These are phyloP conservation scores for Annulohypoxylon nitens DNA, from an alignment of 495 filamentous ascomycete species.

Conservation along the genomic window DNA sequence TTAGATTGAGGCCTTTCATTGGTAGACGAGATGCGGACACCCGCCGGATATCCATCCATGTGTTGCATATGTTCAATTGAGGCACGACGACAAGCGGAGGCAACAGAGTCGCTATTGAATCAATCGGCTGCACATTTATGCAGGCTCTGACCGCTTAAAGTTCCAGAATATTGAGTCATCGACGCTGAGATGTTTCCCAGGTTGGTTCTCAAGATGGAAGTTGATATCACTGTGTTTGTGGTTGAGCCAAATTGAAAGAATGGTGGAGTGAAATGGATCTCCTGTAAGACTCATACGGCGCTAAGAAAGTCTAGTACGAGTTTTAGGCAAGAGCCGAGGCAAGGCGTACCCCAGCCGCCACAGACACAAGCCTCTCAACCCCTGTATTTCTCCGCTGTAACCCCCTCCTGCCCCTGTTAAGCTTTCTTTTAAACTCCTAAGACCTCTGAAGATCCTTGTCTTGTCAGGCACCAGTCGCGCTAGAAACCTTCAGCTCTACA, in stretches of 20 bases:
- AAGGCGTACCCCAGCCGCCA: not conserved
- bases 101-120: constrained; percentile 8
- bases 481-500: constrained; percentile 31
- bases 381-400: constrained; percentile 14
- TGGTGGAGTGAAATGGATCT: not conserved
- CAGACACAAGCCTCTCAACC: constrained; percentile 34
- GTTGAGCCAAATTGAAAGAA: constrained; percentile 11
- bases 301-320: not conserved
- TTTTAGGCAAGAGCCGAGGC: not conserved
- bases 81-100: constrained; percentile 24
- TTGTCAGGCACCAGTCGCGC: constrained; percentile 44
- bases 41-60: no score
- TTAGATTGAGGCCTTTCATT: not conserved
- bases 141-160: not conserved
- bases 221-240: no score
- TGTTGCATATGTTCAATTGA: not conserved
- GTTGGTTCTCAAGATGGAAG: constrained; percentile 13
- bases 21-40: not conserved
- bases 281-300: no score
- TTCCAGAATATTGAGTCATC: constrained; percentile 18
- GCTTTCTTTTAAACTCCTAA: not conserved
- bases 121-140: not conserved
- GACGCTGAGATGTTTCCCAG: not conserved
- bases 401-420: constrained; percentile 6
- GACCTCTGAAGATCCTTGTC: constrained; percentile 18